Base-by-base conservation (phyloP, 495 filamentous ascomycete genomes). In the Aspergillus heteromorphus region DNA sequence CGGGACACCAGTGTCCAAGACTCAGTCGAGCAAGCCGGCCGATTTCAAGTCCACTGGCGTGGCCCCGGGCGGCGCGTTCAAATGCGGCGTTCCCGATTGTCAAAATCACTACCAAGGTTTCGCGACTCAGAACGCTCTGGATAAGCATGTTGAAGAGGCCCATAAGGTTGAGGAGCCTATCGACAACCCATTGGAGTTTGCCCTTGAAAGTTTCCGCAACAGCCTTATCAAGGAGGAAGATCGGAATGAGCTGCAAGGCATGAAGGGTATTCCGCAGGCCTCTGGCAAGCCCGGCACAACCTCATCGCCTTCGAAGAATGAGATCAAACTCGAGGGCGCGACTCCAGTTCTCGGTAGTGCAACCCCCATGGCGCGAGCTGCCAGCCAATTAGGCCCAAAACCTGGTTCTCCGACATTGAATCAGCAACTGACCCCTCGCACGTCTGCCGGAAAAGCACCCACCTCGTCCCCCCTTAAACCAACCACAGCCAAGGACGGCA, bases 151-250 rank as follows among this genome's bases (percentile, higher is more conserved):
- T 17, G 67, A 72, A 34, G 76, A 79, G 38, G 67, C 38, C 18
- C 79, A 81, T 57, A 73, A 71, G 40, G 67, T 69, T 41, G 68
- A 76, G 49, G 72, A 79, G 49, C 51, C 62, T 0, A 76, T 80
- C 23, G 73, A 71, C 10, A 68, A 82, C 64, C 70, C 74, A 18
- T 54, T 80, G 27, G 65, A 73, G 21, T 82, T 68, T 55, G 73
- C 70, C 7, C 55, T 79, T 6, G 74, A 80, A 20, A 72, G 71
- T 45, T 62, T 81, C 51, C 62, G 65, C 8, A 65, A 65, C 7
- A 65, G 63, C 16, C 63, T 79, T 7, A 56, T 66, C 18, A 65
- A 74, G 29, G 67, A 59, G 34, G 71, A 61, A 49, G 63, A 76
- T 36, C 63, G 75, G 29, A 56, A 58, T 8, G 69, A 67, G 20